Evolutionary conservation across 106 monocot species (phyloP), one percentile per base, ranked within the genome.

Genomic region (Phalaenopsis aphrodite): DNA sequence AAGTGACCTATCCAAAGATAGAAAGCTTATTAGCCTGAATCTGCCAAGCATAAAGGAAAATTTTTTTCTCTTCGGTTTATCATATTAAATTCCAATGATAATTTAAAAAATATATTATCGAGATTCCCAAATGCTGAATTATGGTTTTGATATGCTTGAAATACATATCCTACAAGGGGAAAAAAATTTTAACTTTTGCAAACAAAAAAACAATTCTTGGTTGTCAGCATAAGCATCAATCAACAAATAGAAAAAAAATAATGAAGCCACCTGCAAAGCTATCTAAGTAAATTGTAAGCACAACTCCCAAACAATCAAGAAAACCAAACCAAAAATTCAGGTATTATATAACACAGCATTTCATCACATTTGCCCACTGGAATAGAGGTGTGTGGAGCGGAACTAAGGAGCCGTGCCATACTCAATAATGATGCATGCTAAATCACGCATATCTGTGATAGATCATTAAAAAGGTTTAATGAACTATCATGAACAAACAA

Each of bases 191-290:
- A 38, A 30, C 9, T 68, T 68, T 68, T 38, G 68, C 24, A n/a
- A 0, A 30, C 38, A 0, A 8, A 30, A 30, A 36, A 68, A 37
- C 12, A 68, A 10, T 11, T 38, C 10, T 30, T 38, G 36, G 38
- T 37, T 38, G 38, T 68, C 19, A 68, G 68, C 38, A 30, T 12
- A 68, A 30, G 68, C 38, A 38, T 9, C 8, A 68, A 68, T 37
- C 37, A 68, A 68, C 68, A 68, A 38, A 68, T 68, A 38, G 61
- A 61, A n/a, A 64, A 64, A 7, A 64, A 61, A 64, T 68, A 61
- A 64, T 68, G 38, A 68, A 68, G 30, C 15, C 2, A 68, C 11
- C 2, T 68, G 11, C 14, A 68, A 64, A 61, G 5, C 38, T 68
- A 37, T 68, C 21, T 23, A 9, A 68, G 38, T 68, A 39, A 68